Conservation (phyloP, 2,329 filamentous ascomycete species). For the Xylaria sp. region DNA sequence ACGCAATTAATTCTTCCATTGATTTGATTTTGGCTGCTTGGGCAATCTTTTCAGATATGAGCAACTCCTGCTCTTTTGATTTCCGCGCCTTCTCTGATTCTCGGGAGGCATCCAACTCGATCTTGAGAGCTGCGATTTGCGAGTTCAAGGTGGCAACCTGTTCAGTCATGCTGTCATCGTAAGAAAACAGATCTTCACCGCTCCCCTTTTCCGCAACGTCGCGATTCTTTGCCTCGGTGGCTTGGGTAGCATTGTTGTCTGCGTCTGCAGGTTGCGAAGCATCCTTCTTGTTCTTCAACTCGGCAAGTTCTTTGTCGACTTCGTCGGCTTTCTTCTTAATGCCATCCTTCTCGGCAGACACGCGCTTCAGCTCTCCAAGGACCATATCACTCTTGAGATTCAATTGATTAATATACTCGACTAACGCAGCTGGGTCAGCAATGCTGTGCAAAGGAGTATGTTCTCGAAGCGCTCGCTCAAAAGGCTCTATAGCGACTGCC, state of each 20-base stretch:
- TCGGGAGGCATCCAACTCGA: conserved; percentile 64
- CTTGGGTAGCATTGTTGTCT: conserved; percentile 13
- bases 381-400: conserved; percentile 87
- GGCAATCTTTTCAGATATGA: too few relatives aligned
- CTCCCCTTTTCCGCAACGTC: conserved; percentile 11
- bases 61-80: too few relatives aligned
- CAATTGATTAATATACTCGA: conserved; percentile 85
- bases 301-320: conserved; percentile 56
- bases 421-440: conserved; percentile 72
- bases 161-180: conserved; percentile 74
- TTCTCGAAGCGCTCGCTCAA: conserved; percentile 85
- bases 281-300: conserved; percentile 59
- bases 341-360: conserved; percentile 75
- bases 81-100: conserved; percentile 59
- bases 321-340: conserved; percentile 72
- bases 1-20: conserved; percentile 7
- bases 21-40: too few relatives aligned
- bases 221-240: conserved; percentile 15
- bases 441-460: conserved; percentile 90
- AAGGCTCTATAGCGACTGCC: conserved; percentile 82
- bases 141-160: conserved; percentile 66
- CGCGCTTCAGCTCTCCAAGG: conserved; percentile 83
- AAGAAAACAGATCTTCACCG: conserved; percentile 80
- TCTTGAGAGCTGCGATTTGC: conserved; percentile 63
- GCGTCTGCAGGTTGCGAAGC: conserved; percentile 37